A percentile compares a stretch with the other conserved stretches of the same genome.
Conservation (phyloP, 2,329 filamentous ascomycete species). For the Paraconiothyrium brasiliense region DNA sequence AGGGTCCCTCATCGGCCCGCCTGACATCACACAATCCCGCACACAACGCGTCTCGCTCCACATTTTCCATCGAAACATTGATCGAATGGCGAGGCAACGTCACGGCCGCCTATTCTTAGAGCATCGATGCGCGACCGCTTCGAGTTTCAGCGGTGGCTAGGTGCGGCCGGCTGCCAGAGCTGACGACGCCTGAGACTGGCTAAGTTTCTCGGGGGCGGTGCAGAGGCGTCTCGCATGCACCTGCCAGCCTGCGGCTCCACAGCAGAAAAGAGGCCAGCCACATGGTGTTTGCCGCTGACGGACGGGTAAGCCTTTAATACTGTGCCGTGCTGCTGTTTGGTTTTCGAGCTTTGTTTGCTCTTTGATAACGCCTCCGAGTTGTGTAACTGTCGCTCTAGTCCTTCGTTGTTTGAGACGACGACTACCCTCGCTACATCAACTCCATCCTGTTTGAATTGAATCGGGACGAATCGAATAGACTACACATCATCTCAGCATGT, state of each 20-base stretch:
- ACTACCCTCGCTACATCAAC: not conserved
- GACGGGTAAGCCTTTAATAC: conserved; percentile 17
- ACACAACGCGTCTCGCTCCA: conserved; percentile 15
- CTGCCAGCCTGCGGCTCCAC: conserved; percentile 25
- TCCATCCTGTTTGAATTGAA: not conserved
- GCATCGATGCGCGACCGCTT: conserved; percentile 17
- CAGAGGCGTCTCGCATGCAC: conserved; percentile 24
- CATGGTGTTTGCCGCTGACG: conserved; percentile 2
- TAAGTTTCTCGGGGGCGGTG: conserved; percentile 35
- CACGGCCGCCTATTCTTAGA: conserved; percentile 22
- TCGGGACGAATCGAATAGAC: not conserved
- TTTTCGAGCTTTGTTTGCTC: conserved; percentile 12
- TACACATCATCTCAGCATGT: conserved; percentile 35
- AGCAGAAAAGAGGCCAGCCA: not conserved
- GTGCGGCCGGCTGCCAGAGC: conserved; percentile 17
- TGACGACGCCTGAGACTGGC: conserved; percentile 49
- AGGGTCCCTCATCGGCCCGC: conserved; percentile 3
- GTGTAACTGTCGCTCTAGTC: conserved; percentile 3
- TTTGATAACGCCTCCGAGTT: conserved; percentile 5
- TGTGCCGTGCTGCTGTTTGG: conserved; percentile 14
- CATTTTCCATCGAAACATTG: conserved; percentile 2
- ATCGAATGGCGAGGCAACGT: conserved; percentile 4
- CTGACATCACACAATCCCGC: conserved; percentile 18
- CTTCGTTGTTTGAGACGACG: conserved; percentile 1
- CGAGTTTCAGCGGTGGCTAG: conserved; percentile 34